Conservation (phyloP, 805 yeast genomes). For the Yarrowia sp. region DNA sequence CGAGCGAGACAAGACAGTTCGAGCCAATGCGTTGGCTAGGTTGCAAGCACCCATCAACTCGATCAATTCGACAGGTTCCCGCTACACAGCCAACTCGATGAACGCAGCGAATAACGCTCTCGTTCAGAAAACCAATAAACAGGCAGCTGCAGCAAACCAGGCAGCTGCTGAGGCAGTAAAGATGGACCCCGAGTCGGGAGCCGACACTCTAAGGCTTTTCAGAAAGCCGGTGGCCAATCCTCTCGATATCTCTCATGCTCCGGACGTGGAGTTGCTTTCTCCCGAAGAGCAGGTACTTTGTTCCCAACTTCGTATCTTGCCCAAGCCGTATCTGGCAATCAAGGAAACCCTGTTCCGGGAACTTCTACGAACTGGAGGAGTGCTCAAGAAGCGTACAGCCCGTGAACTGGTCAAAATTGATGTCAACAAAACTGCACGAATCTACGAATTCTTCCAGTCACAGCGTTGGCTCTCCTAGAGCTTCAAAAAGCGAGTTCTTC, state of each 20-base stretch:
- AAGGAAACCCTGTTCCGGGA: slow-evolving; percentile 88
- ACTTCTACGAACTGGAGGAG: slow-evolving; percentile 78
- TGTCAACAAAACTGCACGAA: slow-evolving; percentile 76
- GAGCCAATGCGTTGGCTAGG: slow-evolving; percentile 61
- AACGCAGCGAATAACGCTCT: slow-evolving; percentile 5
- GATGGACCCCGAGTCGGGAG: not conserved
- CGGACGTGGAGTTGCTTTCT: slow-evolving; percentile 77
- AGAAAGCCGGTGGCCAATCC: slow-evolving; percentile 38
- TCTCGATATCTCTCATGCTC: slow-evolving; percentile 51
- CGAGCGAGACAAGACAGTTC: slow-evolving; percentile 79
- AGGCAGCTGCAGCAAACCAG: slow-evolving; percentile 19
- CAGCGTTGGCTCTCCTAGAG: slow-evolving; percentile 72
- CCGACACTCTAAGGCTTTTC: slow-evolving; percentile 29
- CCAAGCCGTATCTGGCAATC: slow-evolving; percentile 91
- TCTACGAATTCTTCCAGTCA: slow-evolving; percentile 87
- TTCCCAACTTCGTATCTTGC: slow-evolving; percentile 74
- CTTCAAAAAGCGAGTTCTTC: no score
- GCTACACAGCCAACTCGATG: slow-evolving; percentile 28
- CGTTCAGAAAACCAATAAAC: slow-evolving; percentile 14
- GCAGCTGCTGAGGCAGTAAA: slow-evolving; percentile 1
- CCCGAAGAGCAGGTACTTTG: slow-evolving; percentile 88
- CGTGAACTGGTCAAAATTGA: slow-evolving; percentile 81
- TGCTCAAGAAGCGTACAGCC: slow-evolving; percentile 77
- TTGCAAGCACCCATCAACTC: slow-evolving; percentile 31
- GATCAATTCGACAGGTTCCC: slow-evolving; percentile 18